Evolutionary conservation across 1,139 yeast genomes (phyloP), one percentile per base, ranked within the genome.

Genomic region (Yamadazyma dendronema): DNA sequence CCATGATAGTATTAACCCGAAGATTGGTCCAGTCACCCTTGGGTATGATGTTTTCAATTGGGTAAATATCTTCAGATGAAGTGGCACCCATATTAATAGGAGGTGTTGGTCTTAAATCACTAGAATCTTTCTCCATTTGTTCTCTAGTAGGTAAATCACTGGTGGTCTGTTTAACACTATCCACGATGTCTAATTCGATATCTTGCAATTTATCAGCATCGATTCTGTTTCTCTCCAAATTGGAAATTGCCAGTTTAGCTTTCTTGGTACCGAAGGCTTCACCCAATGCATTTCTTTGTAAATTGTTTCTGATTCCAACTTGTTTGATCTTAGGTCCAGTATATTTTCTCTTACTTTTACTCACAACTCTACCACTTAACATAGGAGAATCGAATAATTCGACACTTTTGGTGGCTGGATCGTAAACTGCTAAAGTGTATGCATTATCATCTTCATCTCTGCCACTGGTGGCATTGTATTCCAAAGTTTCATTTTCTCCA

Each of bases 231-330:
- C 84, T 79, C 56, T 84, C 94, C 54, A 81, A 62, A 57, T 84
- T 90, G 36, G 78, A 70, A 56, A 94, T 86, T 27, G 96, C 95
- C 54, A 87, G 84, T 66, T 88, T 90, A 43, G 97, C 97, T 65
- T 83, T 90, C 65, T 87, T 88, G 43, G 98, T 90, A 74, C 99
- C 99, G 51, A 92, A 92, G 2, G 95, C 94, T 62, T 88, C 92
- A 56, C 98, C 98, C 53, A 92, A 74, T 3, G 87, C 86, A 46
- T 77, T 85, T 58, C 96, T 76, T 62, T 85, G 87, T 11, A 70
- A 67, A 29, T 71, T 61, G 48, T 69, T 65, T 52, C 80, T 72
- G 11, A 72, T 68, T 43, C 81, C 80, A 25, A 65, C 61, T 51
- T 74, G 79, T 59, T 73, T 79, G 42, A 85, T 70, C 19, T 70